Evolutionary conservation across 176 grass and related monocot species (phyloP).

Genomic region (Eleusine indica): DNA sequence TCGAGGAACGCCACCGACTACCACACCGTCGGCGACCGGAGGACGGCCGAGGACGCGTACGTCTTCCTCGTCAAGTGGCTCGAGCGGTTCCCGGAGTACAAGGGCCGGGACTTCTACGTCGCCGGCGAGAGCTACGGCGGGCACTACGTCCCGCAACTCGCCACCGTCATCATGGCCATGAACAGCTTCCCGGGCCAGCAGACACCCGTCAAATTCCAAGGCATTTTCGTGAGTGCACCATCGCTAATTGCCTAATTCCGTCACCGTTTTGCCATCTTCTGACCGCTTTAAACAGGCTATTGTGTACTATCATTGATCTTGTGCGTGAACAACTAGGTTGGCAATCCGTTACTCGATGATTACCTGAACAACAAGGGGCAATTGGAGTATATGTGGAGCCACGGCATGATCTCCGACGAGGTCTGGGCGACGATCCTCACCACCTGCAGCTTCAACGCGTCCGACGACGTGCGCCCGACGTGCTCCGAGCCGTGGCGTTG

Average conservation of each 20-base stretch:
- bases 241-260: too few species aligned
- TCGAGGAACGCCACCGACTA: conserved; percentile 45
- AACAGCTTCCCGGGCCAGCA: background rate
- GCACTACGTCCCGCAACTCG: conserved; percentile 54
- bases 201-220: conserved; percentile 29
- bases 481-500: background rate
- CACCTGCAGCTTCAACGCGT: conserved; percentile 38
- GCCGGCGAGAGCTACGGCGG: conserved; percentile 66
- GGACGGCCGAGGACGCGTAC: conserved; percentile 45
- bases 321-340: conserved; percentile 21
- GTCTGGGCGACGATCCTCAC: conserved; percentile 27
- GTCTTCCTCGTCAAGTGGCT: conserved; percentile 59
- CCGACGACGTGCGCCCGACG: background rate
- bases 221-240: conserved; percentile 38
- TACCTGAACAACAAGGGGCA: conserved; percentile 7
- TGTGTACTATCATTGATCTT: too few species aligned
- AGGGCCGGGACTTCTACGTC: conserved; percentile 59
- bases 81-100: conserved; percentile 64
- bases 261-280: background rate
- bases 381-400: conserved; percentile 45
- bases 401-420: conserved; percentile 57
- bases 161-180: conserved; percentile 25
- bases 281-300: too few species aligned
- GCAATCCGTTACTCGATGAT: conserved; percentile 35
- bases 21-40: background rate